Evolutionary conservation across 345 rosid genomes (phyloP).

Genomic region (Gynandropsis gynandra): DNA sequence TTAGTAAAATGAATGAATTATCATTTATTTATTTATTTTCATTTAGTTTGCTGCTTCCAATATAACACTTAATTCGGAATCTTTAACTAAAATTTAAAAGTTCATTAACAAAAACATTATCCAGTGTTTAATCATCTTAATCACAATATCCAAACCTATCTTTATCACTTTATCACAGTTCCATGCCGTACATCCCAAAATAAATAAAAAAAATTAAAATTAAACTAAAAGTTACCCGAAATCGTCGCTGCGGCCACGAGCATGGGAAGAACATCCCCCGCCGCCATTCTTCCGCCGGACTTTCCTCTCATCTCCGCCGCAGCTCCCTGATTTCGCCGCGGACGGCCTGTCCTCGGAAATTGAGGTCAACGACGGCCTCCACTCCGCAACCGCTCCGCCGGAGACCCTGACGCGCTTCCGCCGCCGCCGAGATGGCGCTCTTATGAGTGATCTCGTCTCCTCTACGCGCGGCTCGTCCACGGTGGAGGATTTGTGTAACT

Average conservation of each 20-base stretch:
- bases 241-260: conserved; percentile 29
- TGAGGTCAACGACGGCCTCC: conserved; percentile 55
- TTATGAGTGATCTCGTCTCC: conserved; percentile 28
- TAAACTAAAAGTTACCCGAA: conserved; percentile 25
- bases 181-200: too few relatives aligned
- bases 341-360: conserved; percentile 51
- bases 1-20: too few relatives aligned
- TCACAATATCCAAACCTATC: background rate
- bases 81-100: too few relatives aligned
- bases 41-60: too few relatives aligned
- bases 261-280: conserved; percentile 23
- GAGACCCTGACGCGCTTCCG: conserved; percentile 26
- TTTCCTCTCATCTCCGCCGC: conserved; percentile 16
- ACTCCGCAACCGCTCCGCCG: conserved; percentile 31
- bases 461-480: conserved; percentile 14
- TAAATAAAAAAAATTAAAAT: background rate
- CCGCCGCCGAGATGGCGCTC: conserved; percentile 26
- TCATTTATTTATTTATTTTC: too few relatives aligned
- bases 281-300: conserved; percentile 29
- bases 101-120: too few relatives aligned
- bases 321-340: conserved; percentile 19
- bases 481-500: conserved; percentile 13
- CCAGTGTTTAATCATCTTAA: background rate
- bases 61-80: too few relatives aligned
- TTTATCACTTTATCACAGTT: background rate